phyloP scores from a whole-genome alignment of 257 asterid genomes.

The Cruciata laevipes region DNA sequence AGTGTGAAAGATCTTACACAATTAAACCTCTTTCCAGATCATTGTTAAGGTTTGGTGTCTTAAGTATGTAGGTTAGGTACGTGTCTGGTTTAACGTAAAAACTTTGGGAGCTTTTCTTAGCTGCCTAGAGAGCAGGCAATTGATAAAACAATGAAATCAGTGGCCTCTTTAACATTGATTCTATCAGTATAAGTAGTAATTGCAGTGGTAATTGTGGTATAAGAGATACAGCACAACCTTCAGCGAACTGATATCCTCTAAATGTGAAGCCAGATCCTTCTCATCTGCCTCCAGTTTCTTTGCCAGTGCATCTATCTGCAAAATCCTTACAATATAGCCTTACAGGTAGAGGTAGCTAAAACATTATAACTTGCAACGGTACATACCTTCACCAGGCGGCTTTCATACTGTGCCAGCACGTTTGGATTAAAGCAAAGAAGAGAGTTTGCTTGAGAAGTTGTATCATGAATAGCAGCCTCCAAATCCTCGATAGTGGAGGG shows the following conservation, averaged over 20 bases:
- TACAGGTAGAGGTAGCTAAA: constrained; percentile 3
- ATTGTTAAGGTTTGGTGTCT: background rate
- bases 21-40: background rate
- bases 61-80: background rate
- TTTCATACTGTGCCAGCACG: constrained; percentile 82
- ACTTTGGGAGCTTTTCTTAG: background rate
- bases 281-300: constrained; percentile 54
- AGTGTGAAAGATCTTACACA: background rate
- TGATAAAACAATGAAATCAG: background rate
- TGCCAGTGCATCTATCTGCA: constrained; percentile 66
- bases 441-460: constrained; percentile 70
- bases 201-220: background rate
- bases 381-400: constrained; percentile 61
- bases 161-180: background rate
- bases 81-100: background rate
- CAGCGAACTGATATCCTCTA: constrained; percentile 54
- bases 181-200: background rate
- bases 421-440: constrained; percentile 78
- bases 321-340: constrained; percentile 16
- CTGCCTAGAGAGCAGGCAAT: background rate
- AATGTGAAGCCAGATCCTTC: constrained; percentile 37
- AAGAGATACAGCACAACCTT: constrained; percentile 40
- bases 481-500: constrained; percentile 85
- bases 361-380: constrained; percentile 11
- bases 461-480: constrained; percentile 76